These are phyloP conservation scores for Penicillium silybi DNA, from an alignment of 495 filamentous ascomycete species.

Conservation along the genomic window DNA sequence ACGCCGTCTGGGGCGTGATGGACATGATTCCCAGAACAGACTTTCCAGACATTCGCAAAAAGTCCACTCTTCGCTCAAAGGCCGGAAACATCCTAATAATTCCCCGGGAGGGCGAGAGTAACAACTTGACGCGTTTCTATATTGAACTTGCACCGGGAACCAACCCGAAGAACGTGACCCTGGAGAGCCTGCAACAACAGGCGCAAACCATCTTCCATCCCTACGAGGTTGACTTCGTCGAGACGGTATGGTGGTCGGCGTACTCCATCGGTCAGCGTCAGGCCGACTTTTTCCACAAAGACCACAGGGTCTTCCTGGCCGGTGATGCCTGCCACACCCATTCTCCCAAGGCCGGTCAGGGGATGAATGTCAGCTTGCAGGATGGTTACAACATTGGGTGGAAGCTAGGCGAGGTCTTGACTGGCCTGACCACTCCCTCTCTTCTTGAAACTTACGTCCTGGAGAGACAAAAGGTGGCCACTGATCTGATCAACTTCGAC, in stretches of 20 bases:
- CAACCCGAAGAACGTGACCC: slow-evolving; percentile 33
- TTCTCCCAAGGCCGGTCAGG: slow-evolving; percentile 59
- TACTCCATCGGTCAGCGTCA: slow-evolving; percentile 58
- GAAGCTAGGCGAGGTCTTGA: slow-evolving; percentile 68
- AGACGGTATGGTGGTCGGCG: slow-evolving; percentile 56
- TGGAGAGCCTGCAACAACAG: slow-evolving; percentile 54
- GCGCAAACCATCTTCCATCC: slow-evolving; percentile 57
- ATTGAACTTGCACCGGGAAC: slow-evolving; percentile 60
- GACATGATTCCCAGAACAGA: slow-evolving; percentile 70
- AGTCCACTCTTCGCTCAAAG: slow-evolving; percentile 59
- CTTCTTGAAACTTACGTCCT: slow-evolving; percentile 65
- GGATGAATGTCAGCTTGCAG: slow-evolving; percentile 48
- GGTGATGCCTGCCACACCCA: slow-evolving; percentile 63
- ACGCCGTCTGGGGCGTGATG: slow-evolving; percentile 81
- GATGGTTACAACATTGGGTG: slow-evolving; percentile 69
- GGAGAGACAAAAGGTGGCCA: slow-evolving; percentile 64
- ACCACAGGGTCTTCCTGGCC: slow-evolving; percentile 51
- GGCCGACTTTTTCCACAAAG: slow-evolving; percentile 52
- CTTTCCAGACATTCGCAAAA: slow-evolving; percentile 79
- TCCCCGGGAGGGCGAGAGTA: slow-evolving; percentile 60
- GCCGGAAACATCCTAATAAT: slow-evolving; percentile 66
- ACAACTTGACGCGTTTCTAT: slow-evolving; percentile 66
- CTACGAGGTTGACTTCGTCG: slow-evolving; percentile 49
- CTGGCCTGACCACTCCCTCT: slow-evolving; percentile 49
- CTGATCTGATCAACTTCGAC: slow-evolving; percentile 73